Evolutionary conservation across 2,329 filamentous ascomycete species (phyloP), one percentile per base, ranked within the genome.

Genomic region (Penicillium sp.): DNA sequence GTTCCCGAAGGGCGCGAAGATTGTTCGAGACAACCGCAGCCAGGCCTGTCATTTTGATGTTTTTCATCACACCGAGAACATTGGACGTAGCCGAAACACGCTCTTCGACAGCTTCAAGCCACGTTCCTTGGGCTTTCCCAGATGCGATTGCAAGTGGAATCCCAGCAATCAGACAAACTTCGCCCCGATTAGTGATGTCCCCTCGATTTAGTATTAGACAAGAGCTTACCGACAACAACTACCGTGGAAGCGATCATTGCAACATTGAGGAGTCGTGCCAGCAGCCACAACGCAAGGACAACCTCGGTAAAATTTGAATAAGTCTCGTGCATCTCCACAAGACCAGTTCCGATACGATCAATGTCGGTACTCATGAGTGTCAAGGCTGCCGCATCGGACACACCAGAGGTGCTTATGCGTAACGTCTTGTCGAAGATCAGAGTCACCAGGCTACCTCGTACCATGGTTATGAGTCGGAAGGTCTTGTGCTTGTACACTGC

Each of bases 361-460:
- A 75, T 62, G 36, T 74, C 71, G 1, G 69, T 65, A 14, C 65
- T 70, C 70, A 75, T 75, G 4, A 74, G 55, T 0, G 70, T 74
- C 3, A 70, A 47, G 1, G 71, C 62, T 0, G 64, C 63, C 1
- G 63, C 59, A 11, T 69, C 65, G 10, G 67, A 62, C 16, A 62
- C 53, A 1, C 55, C 46, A 0, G 54, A 46, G 0, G 57, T 52
- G 8, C 57, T 57, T 11, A 72, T 44, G 1, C 53, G 48, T 1
- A 72, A 41, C 0, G 71, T 73, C 48, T 74, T 73, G 13, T 66
- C 59, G 46, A 73, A 78, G 2, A 79, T 69, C 17, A 77, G 42
- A 0, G 68, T 66, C 5, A 70, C 56, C 10, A 72, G 43, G 2
- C 55, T 62, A n/a, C 64, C 63, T 28, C 70, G 56, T 13, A 69